phyloP scores from a whole-genome alignment of 2,329 filamentous ascomycete species.

The Cylindrodendrum hubeiense region DNA sequence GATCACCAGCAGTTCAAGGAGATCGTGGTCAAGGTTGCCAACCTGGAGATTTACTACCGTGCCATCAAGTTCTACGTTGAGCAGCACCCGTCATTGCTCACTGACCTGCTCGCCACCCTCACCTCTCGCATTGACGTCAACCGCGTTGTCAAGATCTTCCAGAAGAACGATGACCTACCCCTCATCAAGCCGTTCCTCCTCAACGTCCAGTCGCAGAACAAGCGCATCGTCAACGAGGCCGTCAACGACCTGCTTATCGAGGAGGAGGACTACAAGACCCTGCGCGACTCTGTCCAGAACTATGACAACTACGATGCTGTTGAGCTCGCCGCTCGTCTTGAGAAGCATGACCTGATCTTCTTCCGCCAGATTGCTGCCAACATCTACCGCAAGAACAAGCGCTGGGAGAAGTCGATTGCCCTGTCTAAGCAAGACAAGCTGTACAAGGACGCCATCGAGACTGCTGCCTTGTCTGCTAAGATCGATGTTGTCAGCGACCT shows the following conservation, averaged over 20 bases:
- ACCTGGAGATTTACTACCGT: constrained; percentile 99
- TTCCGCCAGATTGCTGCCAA: constrained; percentile 98
- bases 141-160: constrained; percentile 98
- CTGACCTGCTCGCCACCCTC: constrained; percentile 92
- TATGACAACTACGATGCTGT: constrained; percentile 99
- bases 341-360: constrained; percentile 98
- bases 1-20: constrained; percentile 99
- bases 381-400: constrained; percentile 99
- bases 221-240: constrained; percentile 96
- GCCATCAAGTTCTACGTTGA: constrained; percentile 97
- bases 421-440: constrained; percentile 99
- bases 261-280: constrained; percentile 99
- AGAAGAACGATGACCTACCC: constrained; percentile 97
- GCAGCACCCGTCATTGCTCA: constrained; percentile 94
- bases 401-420: constrained; percentile 99
- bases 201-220: constrained; percentile 96
- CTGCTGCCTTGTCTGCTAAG: constrained; percentile 91
- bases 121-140: constrained; percentile 98
- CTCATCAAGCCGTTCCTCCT: constrained; percentile 99
- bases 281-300: constrained; percentile 97
- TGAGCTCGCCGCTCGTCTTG: constrained; percentile 89
- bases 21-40: constrained; percentile 96
- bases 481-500: constrained; percentile 94
- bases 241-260: constrained; percentile 98
- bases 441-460: constrained; percentile 99